Evolutionary conservation across 352 stramenopile species (phyloP).

Genomic region (Lagenidium giganteum): DNA sequence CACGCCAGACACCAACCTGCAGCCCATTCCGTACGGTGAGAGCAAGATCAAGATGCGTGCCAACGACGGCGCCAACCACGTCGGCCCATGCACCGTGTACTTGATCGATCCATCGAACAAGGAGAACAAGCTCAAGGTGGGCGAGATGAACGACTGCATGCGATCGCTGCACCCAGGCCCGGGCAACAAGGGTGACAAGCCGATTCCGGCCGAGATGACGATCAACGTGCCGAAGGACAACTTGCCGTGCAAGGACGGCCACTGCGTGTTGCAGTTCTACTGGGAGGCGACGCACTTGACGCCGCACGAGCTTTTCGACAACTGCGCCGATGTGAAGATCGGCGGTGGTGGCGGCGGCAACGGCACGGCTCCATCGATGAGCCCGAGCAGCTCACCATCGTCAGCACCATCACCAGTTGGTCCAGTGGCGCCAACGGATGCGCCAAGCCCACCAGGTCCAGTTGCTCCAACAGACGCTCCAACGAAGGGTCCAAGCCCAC

Average conservation of each 20-base stretch:
- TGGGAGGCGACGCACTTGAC: constrained; percentile 1
- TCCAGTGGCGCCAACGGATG: too few species aligned
- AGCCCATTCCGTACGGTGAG: neutral
- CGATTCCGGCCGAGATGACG: constrained; percentile 3
- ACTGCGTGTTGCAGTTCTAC: constrained; percentile 3
- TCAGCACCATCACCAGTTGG: too few species aligned
- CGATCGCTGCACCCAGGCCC: constrained; percentile 1
- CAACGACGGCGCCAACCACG: constrained; percentile 4
- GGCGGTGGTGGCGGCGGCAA: neutral
- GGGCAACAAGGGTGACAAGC: neutral
- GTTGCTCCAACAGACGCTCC: too few species aligned
- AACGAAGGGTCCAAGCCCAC: too few species aligned
- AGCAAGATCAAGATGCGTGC: neutral
- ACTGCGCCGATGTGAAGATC: constrained; percentile 2
- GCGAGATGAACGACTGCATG: constrained; percentile 2
- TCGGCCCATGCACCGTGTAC: constrained; percentile 1
- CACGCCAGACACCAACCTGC: neutral
- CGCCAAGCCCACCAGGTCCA: too few species aligned
- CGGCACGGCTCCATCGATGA: neutral
- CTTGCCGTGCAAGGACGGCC: neutral
- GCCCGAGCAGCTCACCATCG: too few species aligned
- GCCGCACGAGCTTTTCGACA: neutral
- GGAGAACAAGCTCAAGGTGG: neutral
- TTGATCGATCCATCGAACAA: constrained; percentile 1
- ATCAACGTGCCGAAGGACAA: neutral